Evolutionary conservation across 257 asterid genomes (phyloP), one percentile per base, ranked within the genome.

Genomic region (Jacaranda mimosifolia): DNA sequence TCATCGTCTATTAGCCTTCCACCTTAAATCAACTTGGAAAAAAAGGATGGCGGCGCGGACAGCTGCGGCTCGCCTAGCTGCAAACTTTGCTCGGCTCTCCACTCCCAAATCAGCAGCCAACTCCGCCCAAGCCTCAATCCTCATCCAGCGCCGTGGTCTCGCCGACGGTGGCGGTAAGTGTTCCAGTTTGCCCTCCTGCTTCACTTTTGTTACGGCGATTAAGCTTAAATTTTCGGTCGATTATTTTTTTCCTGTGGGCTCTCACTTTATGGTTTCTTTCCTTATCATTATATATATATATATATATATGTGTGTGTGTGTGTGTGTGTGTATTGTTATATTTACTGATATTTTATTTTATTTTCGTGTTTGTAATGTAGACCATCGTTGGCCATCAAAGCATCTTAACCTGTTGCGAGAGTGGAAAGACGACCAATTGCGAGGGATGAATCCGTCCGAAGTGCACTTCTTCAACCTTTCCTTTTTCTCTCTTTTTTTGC

Each of bases 401-500:
- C 84, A 89, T 68, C 42, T 84, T 35, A 84, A 84, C 67, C 94
- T 92, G 18, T 86, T 90, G 14, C 86, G 2, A 26, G 1, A 79
- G 79, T 89, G 94, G 94, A 89, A 89, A 71, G 90, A 86, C 83
- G 92, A 89, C 74, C 94, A n/a, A n/a, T n/a, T n/a, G n/a, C n/a
- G n/a, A n/a, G n/a, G n/a, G n/a, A n/a, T n/a, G n/a, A n/a, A n/a
- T n/a, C n/a, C n/a, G n/a, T n/a, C n/a, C n/a, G n/a, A 89, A 55
- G 92, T 87, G 64, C 58, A 72, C 66, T 38, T 68, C 40, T 74
- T 52, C 60, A 10, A 17, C 21, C 11, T 17, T 57, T 57, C 2
- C n/a, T 51, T 26, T 45, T 63, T 38, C 67, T 43, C 5, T 40
- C 7, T 40, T 40, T 51, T 51, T n/a, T 51, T 51, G 17, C 11